Evolutionary conservation across 495 filamentous ascomycete genomes (phyloP).

Genomic region (Neohortaea acidophila): DNA sequence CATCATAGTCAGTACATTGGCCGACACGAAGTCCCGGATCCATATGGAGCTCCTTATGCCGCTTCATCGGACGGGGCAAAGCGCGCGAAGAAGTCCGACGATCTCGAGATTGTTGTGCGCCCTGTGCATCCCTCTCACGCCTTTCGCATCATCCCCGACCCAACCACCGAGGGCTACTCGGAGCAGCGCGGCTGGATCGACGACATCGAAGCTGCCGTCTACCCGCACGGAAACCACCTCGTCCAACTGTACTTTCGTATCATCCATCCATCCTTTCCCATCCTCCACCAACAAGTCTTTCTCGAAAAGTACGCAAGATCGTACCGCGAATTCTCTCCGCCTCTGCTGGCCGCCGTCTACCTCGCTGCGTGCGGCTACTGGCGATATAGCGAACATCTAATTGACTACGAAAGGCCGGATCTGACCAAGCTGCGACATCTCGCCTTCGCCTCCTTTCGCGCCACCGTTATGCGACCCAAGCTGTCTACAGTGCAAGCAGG

Average conservation of each 20-base stretch:
- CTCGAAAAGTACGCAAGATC: slow-evolving; percentile 68
- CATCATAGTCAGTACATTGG: slow-evolving; percentile 24
- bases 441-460: no score
- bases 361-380: no score
- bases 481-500: slow-evolving; percentile 86
- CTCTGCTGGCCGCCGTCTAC: no score
- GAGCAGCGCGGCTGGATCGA: slow-evolving; percentile 48
- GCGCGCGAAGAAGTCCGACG: no score
- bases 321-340: no score
- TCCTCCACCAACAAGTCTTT: slow-evolving; percentile 71
- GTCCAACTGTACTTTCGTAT: slow-evolving; percentile 71
- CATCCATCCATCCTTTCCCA: slow-evolving; percentile 75
- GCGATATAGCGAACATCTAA: no score
- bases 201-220: slow-evolving; percentile 64
- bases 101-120: no score
- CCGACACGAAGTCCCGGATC: slow-evolving; percentile 15
- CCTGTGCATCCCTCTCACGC: slow-evolving; percentile 63
- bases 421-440: no score
- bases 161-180: slow-evolving; percentile 39
- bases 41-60: no score
- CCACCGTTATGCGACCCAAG: slow-evolving; percentile 68
- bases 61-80: no score
- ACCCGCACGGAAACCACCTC: slow-evolving; percentile 59
- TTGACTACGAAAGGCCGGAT: no score
- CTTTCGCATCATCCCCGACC: slow-evolving; percentile 59